Evolutionary conservation across 257 asterid species (phyloP).

Genomic region (Sherardia arvensis): DNA sequence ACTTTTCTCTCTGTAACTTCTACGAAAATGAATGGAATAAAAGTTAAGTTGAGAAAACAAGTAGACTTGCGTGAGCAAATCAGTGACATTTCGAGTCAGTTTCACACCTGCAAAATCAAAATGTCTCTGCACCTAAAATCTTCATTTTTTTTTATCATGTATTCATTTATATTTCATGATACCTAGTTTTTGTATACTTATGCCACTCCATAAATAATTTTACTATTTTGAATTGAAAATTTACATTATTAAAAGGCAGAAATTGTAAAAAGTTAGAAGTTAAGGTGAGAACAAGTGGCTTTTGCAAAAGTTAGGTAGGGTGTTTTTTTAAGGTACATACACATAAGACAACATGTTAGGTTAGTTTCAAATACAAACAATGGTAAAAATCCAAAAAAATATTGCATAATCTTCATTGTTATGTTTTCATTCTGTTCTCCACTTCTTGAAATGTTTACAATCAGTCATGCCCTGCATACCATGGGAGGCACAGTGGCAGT

Average conservation of each 20-base stretch:
- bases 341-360: not conserved
- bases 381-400: not conserved
- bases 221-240: too few relatives aligned
- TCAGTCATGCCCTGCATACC: not conserved
- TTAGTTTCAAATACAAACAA: not conserved
- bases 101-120: too few relatives aligned
- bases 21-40: too few relatives aligned
- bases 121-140: too few relatives aligned
- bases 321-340: not conserved
- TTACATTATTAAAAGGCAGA: not conserved
- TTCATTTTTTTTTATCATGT: too few relatives aligned
- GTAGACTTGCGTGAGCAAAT: too few relatives aligned
- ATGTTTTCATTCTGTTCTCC: not conserved
- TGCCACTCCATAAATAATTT: too few relatives aligned
- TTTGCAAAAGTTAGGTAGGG: conserved; percentile 4
- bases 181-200: too few relatives aligned
- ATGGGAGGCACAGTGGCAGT: not conserved
- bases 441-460: not conserved
- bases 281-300: not conserved
- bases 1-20: too few relatives aligned
- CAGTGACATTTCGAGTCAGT: too few relatives aligned
- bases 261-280: not conserved
- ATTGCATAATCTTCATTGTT: not conserved
- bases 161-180: too few relatives aligned
- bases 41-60: too few relatives aligned